These are phyloP conservation scores for Trametes cubensis DNA, from an alignment of 768 basidiomycete species.

Conservation along the genomic window DNA sequence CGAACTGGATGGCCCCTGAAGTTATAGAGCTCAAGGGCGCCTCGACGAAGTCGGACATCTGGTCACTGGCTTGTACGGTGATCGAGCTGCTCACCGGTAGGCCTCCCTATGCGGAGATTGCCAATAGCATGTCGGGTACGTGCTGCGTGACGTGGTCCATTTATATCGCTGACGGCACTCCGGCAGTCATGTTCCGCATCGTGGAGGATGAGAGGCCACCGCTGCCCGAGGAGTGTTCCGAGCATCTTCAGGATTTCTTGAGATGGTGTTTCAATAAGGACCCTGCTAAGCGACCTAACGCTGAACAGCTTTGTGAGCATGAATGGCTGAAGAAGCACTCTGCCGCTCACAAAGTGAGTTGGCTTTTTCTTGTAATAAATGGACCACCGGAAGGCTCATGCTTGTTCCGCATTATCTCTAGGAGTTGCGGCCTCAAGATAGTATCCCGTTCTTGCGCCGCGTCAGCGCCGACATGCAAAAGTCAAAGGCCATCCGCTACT, in stretches of 20 bases:
- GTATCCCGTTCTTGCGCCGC: constrained; percentile 91
- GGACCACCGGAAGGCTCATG: constrained; percentile 8
- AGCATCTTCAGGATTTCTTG: constrained; percentile 78
- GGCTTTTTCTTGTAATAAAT: not conserved
- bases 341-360: constrained; percentile 72
- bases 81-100: constrained; percentile 91
- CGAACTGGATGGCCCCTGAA: constrained; percentile 99
- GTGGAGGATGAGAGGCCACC: constrained; percentile 93
- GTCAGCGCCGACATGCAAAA: constrained; percentile 86
- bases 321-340: constrained; percentile 86
- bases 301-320: constrained; percentile 86
- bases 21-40: constrained; percentile 95
- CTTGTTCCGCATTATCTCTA: constrained; percentile 29
- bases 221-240: constrained; percentile 77
- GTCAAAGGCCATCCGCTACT: constrained; percentile 60
- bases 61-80: constrained; percentile 94
- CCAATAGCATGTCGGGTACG: constrained; percentile 87
- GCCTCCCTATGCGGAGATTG: constrained; percentile 89
- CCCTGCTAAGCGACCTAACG: constrained; percentile 78
- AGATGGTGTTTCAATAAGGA: constrained; percentile 90
- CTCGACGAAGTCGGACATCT: constrained; percentile 91
- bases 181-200: constrained; percentile 92
- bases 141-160: not conserved
- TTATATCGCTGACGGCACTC: not conserved
- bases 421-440: constrained; percentile 90